A percentile compares a stretch with the other conserved stretches of the same genome.
Conservation (phyloP, 2,329 filamentous ascomycete genomes). For the Paecilomyces sp. region DNA sequence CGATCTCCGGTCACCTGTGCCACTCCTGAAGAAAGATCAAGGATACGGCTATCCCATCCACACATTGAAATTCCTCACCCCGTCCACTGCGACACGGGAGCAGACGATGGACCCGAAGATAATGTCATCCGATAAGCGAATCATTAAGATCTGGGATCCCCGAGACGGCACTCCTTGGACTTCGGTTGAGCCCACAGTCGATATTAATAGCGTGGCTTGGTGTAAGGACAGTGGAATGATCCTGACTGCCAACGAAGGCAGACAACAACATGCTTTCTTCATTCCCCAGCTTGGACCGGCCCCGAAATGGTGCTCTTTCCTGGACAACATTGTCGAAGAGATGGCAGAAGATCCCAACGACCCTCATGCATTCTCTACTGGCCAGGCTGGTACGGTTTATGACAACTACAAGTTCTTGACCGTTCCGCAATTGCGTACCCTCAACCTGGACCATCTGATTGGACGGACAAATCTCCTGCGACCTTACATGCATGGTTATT, state of each 20-base stretch:
- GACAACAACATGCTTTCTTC: conserved; percentile 91
- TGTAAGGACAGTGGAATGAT: conserved; percentile 91
- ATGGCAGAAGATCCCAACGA: conserved; percentile 79
- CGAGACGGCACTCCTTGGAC: conserved; percentile 83
- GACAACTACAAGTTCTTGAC: conserved; percentile 99
- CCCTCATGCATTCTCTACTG: conserved; percentile 45
- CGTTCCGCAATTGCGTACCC: conserved; percentile 70
- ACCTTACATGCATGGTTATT: conserved; percentile 99
- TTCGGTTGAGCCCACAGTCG: conserved; percentile 87
- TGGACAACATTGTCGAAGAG: conserved; percentile 96
- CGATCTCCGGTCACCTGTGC: conserved; percentile 80
- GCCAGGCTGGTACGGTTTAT: conserved; percentile 66
- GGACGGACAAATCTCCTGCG: conserved; percentile 83
- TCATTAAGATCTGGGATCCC: conserved; percentile 95
- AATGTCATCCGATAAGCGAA: conserved; percentile 84
- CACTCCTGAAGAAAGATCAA: conserved; percentile 86
- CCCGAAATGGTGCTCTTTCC: conserved; percentile 90
- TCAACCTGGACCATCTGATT: conserved; percentile 82
- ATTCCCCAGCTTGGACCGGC: conserved; percentile 89
- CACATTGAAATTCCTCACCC: conserved; percentile 62
- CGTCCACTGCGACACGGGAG: conserved; percentile 64
- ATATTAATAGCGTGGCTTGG: conserved; percentile 91
- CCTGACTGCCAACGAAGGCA: conserved; percentile 91
- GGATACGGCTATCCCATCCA: conserved; percentile 91
- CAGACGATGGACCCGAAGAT: conserved; percentile 66